These are phyloP conservation scores for Brachypodium distachyon DNA, from an alignment of 202 grass and related monocot genomes.

Conservation along the genomic window DNA sequence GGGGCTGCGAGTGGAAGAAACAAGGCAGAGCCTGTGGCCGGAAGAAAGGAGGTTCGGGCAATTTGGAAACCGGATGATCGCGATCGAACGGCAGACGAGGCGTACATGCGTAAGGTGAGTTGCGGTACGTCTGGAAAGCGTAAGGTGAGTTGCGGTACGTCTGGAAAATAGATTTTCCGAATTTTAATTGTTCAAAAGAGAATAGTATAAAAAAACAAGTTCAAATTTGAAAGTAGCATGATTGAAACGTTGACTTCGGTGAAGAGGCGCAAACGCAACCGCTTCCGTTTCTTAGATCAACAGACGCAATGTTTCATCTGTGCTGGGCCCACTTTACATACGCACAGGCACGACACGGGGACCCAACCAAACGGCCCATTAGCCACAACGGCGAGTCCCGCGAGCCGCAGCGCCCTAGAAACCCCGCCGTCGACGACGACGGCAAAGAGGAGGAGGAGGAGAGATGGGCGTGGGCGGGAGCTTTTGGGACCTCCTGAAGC, in stretches of 20 bases:
- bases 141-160: too few relatives aligned
- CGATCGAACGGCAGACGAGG: too few relatives aligned
- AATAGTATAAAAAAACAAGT: neutral
- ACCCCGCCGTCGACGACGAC: neutral
- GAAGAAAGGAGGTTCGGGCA: too few relatives aligned
- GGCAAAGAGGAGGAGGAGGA: neutral
- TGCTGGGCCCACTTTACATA: neutral
- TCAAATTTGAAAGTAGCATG: neutral
- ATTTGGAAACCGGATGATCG: too few relatives aligned
- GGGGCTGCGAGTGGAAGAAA: too few relatives aligned
- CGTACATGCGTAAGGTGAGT: too few relatives aligned
- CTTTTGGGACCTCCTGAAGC: constrained; percentile 88
- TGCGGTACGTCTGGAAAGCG: too few relatives aligned
- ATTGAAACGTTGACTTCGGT: neutral
- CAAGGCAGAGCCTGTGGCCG: too few relatives aligned
- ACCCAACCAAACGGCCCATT: neutral
- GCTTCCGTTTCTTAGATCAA: neutral
- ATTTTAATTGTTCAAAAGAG: neutral
- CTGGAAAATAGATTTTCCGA: too few relatives aligned
- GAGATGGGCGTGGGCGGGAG: constrained; percentile 74
- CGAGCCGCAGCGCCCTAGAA: neutral
- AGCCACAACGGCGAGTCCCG: neutral
- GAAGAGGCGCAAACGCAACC: neutral
- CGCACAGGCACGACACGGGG: neutral
- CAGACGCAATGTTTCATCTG: neutral